These are phyloP conservation scores for Pestalotiopsis sp. DNA, from an alignment of 2,329 filamentous ascomycete genomes.

Conservation along the genomic window DNA sequence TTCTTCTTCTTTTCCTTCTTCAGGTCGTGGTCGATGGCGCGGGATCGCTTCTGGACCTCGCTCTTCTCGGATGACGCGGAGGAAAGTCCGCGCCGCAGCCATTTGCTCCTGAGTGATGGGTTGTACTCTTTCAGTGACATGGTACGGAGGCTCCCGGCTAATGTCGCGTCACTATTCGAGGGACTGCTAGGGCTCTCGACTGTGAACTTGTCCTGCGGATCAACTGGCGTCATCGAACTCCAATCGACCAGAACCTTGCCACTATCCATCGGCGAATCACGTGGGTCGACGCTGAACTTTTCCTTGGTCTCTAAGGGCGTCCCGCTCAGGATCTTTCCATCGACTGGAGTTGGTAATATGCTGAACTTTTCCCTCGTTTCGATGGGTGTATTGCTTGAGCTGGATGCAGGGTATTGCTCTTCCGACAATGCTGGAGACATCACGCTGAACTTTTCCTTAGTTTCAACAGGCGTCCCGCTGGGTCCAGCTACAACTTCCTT, in stretches of 20 bases:
- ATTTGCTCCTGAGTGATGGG: background rate
- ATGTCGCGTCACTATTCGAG: background rate
- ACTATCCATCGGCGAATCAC: background rate
- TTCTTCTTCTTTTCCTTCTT: constrained; percentile 7
- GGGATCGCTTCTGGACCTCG: background rate
- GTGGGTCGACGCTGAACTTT: background rate
- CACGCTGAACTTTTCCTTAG: background rate
- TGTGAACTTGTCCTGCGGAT: background rate
- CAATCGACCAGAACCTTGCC: background rate
- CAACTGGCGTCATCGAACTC: background rate
- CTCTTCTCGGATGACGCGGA: background rate
- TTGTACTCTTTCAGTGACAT: background rate
- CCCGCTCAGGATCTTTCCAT: background rate
- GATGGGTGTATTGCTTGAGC: background rate
- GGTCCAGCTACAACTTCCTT: background rate
- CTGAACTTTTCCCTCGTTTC: constrained; percentile 3
- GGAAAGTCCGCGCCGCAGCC: background rate
- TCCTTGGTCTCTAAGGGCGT: constrained; percentile 1
- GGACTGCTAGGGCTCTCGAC: background rate
- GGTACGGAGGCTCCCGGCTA: background rate
- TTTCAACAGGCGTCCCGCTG: background rate
- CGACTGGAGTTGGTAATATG: background rate
- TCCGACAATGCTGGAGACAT: background rate
- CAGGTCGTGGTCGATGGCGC: constrained; percentile 7
- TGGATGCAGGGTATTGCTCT: background rate